Evolutionary conservation across 2,329 filamentous ascomycete genomes (phyloP), one percentile per base, ranked within the genome.

Genomic region (Lachnellula willkommii): DNA sequence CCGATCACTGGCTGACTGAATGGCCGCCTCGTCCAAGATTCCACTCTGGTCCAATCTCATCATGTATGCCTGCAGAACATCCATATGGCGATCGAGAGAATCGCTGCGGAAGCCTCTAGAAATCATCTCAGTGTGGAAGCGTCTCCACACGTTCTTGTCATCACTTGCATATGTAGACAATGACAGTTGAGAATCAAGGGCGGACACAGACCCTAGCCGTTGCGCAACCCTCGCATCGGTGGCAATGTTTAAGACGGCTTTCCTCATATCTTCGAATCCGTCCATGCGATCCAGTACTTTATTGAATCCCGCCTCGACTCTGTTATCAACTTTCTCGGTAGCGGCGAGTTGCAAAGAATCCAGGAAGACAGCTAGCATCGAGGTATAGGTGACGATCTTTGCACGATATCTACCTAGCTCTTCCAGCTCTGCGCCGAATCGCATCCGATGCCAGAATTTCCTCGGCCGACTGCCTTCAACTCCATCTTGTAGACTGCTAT

Each of bases 21-120:
- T 47, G 12, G 45, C 50, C 26, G 50, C 50, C 15, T 53, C 40
- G 26, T 53, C 50, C 8, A 53, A 20, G 4, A 53, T 24, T 22
- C 50, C 50, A 53, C 26, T 49, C 26, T 47, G 46, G 14, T 49
- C 45, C 12, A 54, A 26, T 32, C 40, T 50, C 53, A 55, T 17
- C 47, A 55, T 50, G n/a, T 55, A 55, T 22, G 53, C 47, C 14
- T 36, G 35, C 2, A 55, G 15, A 7, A 46, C 40, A 43, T 55
- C 47, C 20, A 32, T 55, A 37, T 55, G 53, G 1, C 32, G 22
- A 20, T 55, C 53, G 15, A 55, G 39, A 11, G 37, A 35, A 6
- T n/a, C 15, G 32, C 53, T 55, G 6, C 40, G 47, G 39, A 55
- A 55, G 12, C 53, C 53, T 5, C 20, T 36, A 42, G 47, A 11